phyloP scores from a whole-genome alignment of 768 basidiomycete species.

The Podaxis sp. region DNA sequence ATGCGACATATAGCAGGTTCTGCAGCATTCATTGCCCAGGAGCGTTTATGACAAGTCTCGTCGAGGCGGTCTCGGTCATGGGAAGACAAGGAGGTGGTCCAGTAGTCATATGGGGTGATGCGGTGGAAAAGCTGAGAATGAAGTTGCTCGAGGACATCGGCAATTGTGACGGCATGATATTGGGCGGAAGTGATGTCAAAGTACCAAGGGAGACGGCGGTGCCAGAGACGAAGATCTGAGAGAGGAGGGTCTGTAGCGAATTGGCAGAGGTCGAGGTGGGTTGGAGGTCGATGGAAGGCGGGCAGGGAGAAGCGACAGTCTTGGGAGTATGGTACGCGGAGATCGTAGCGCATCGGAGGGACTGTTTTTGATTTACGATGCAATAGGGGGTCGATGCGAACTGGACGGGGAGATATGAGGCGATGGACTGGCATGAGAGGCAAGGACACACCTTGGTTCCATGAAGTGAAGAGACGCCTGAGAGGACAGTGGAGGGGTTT shows the following conservation, averaged over 20 bases:
- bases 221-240: constrained; percentile 13
- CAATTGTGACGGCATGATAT: constrained; percentile 15
- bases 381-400: not conserved
- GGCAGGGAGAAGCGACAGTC: not conserved
- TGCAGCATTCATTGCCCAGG: not conserved
- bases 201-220: constrained; percentile 19
- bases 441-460: not conserved
- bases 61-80: not conserved
- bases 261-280: constrained; percentile 7
- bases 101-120: constrained; percentile 15
- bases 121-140: constrained; percentile 8
- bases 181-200: constrained; percentile 8
- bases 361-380: not conserved
- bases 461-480: not conserved
- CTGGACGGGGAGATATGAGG: not conserved
- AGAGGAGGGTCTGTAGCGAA: constrained; percentile 12
- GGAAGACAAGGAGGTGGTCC: not conserved
- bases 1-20: constrained; percentile 1
- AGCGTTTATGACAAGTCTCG: not conserved
- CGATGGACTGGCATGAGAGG: too few species aligned
- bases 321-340: not conserved
- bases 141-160: constrained; percentile 15
- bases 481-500: not conserved
- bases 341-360: constrained; percentile 1
- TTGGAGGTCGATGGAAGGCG: not conserved